Evolutionary conservation across 1,284 basidiomycete genomes (phyloP).

Genomic region (Agaricales sp.): DNA sequence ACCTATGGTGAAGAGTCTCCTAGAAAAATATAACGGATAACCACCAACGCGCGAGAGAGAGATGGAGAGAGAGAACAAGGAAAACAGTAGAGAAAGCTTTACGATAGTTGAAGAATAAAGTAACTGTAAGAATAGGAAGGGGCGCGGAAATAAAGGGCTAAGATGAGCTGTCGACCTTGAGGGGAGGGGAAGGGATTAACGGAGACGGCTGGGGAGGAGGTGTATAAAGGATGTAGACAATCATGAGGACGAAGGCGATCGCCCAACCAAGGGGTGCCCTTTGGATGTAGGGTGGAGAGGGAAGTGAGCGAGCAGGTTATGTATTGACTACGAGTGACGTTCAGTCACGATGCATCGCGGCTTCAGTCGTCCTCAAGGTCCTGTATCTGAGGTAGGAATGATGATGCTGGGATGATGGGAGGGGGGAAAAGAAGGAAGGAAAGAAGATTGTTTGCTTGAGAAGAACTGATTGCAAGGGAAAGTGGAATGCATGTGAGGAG

Average conservation of each 20-base stretch:
- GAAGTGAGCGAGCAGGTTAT: background rate
- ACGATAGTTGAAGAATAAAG: background rate
- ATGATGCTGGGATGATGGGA: constrained; percentile 41
- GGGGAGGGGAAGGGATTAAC: background rate
- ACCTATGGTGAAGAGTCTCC: constrained; percentile 25
- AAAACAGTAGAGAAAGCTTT: constrained; percentile 1
- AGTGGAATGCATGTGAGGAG: constrained; percentile 45
- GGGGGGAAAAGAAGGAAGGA: constrained; percentile 49
- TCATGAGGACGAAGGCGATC: background rate
- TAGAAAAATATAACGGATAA: constrained; percentile 39
- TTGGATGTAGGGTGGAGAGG: background rate
- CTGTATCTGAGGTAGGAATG: background rate
- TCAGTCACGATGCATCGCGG: background rate
- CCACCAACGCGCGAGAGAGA: constrained; percentile 18
- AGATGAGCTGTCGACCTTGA: background rate
- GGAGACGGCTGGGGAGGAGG: background rate
- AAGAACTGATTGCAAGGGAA: constrained; percentile 27
- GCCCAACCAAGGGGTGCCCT: background rate
- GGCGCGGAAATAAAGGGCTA: constrained; percentile 8
- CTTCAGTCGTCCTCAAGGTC: background rate
- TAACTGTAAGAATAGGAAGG: constrained; percentile 14
- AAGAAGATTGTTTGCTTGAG: constrained; percentile 26
- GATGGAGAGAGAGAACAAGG: constrained; percentile 11
- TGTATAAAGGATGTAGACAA: background rate
- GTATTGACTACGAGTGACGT: background rate